These are phyloP conservation scores for Aspergillus costaricaensis DNA, from an alignment of 2,329 filamentous ascomycete species.

Conservation along the genomic window DNA sequence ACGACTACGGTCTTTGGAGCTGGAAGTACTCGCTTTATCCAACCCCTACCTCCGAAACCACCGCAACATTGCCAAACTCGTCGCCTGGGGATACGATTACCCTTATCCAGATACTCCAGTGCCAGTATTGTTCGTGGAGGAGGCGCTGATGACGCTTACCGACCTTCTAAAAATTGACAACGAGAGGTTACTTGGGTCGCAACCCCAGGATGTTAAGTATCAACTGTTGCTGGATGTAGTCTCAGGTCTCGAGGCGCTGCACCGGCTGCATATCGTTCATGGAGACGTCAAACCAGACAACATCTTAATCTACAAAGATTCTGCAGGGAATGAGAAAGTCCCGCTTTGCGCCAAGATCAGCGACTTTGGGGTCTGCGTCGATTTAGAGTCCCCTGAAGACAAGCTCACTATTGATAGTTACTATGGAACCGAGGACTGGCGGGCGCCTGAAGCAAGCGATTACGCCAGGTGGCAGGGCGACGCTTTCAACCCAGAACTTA, in stretches of 20 bases:
- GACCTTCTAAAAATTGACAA: conserved; percentile 24
- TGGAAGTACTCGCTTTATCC: conserved; percentile 31
- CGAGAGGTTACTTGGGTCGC: conserved; percentile 2
- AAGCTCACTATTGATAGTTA: conserved; percentile 28
- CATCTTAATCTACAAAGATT: conserved; percentile 28
- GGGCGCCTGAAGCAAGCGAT: conserved; percentile 24
- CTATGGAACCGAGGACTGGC: conserved; percentile 28
- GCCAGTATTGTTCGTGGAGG: conserved; percentile 32
- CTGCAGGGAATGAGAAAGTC: conserved; percentile 18
- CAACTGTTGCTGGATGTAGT: conserved; percentile 28
- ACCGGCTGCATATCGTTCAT: conserved; percentile 29
- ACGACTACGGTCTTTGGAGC: conserved; percentile 26
- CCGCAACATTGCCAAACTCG: conserved; percentile 28
- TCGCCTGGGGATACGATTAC: conserved; percentile 33
- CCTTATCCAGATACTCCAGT: conserved; percentile 29
- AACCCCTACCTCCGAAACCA: conserved; percentile 29
- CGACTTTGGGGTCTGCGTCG: conserved; percentile 34
- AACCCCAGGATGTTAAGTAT: conserved; percentile 21
- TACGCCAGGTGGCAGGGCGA: conserved; percentile 12
- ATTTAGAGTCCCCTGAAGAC: conserved; percentile 24
- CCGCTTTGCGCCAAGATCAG: conserved; percentile 31
- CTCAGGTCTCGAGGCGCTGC: conserved; percentile 28
- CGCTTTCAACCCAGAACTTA: conserved; percentile 25
- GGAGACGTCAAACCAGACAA: conserved; percentile 35
- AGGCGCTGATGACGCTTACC: conserved; percentile 28